Evolutionary conservation across 352 stramenopile species (phyloP), one percentile per base, ranked within the genome.

Genomic region (Phytophthora pini): DNA sequence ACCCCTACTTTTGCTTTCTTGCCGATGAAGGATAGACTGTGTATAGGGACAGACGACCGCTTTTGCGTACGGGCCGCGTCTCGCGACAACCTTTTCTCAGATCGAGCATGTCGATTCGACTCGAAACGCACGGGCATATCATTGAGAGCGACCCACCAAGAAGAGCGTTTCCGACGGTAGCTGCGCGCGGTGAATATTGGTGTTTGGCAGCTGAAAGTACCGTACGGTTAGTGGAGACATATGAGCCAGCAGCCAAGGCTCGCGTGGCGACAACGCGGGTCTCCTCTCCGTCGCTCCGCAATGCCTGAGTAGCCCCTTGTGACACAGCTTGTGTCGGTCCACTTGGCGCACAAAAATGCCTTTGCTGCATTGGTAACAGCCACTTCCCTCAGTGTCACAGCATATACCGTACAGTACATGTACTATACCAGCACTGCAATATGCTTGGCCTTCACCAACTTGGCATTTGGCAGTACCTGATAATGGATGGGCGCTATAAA

Each of bases 291-390:
- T 20, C 17, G 17, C 17, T 20, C 17, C 17, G 17, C 17, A 20
- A 20, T 20, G 17, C 17, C 17, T 20, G 17, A 20, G 17, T 20
- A 1, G 17, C 17, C 17, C 17, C 17, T 20, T 20, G 17, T 20
- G 17, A 20, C 17, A 20, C 17, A 20, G 17, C 17, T 17, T 31
- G 44, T 48, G 40, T 56, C 20, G 12, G 27, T 65, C 57, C 57
- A 60, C 29, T 66, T 66, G 17, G 48, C 47, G 39, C 48, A 65
- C 57, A 59, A 58, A 54, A 58, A 40, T 49, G 38, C 4, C 38
- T 22, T 2, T 29, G 27, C 15, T n/a, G 29, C 40, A 60, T 66
- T 66, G 41, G 48, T 66, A 66, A 66, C 48, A 57, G 34, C 17
- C 36, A 39, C n/a, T 36, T 46, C 49, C 49, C 27, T 38, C 36